Evolutionary conservation across 164 flowering plant genomes (phyloP).

Genomic region (Tetracentron sinense): DNA sequence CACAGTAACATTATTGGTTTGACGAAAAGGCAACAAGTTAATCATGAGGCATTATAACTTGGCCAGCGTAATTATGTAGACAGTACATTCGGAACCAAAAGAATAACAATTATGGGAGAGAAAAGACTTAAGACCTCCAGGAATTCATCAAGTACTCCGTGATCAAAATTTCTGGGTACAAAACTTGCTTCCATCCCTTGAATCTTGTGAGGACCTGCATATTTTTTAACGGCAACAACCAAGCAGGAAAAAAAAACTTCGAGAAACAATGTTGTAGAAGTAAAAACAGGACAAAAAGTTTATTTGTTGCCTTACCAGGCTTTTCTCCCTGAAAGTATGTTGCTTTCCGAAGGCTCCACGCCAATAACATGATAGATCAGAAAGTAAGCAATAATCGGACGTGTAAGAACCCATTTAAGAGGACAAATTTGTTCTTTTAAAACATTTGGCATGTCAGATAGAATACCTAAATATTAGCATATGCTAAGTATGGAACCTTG

Average conservation of each 20-base stretch:
- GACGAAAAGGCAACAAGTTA: neutral
- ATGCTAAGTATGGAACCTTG: neutral
- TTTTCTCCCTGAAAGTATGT: constrained; percentile 89
- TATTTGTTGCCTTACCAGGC: constrained; percentile 55
- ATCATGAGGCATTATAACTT: neutral
- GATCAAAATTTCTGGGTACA: constrained; percentile 78
- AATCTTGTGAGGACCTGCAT: constrained; percentile 95
- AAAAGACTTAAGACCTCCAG: constrained; percentile 48
- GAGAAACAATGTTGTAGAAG: neutral
- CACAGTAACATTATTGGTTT: neutral
- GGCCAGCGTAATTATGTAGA: neutral
- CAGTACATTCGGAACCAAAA: too few species aligned
- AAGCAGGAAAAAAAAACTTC: neutral
- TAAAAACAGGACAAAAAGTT: neutral
- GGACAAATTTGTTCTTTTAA: neutral
- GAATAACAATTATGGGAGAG: neutral
- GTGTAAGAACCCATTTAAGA: neutral
- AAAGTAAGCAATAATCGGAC: neutral
- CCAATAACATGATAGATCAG: constrained; percentile 69
- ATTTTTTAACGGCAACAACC: constrained; percentile 5
- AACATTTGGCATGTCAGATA: neutral
- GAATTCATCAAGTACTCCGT: constrained; percentile 74
- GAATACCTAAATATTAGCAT: neutral
- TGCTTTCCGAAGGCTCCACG: constrained; percentile 90
- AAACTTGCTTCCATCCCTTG: constrained; percentile 99